Conservation (phyloP, 2,329 filamentous ascomycete genomes). For the Microsporum ferrugineum region DNA sequence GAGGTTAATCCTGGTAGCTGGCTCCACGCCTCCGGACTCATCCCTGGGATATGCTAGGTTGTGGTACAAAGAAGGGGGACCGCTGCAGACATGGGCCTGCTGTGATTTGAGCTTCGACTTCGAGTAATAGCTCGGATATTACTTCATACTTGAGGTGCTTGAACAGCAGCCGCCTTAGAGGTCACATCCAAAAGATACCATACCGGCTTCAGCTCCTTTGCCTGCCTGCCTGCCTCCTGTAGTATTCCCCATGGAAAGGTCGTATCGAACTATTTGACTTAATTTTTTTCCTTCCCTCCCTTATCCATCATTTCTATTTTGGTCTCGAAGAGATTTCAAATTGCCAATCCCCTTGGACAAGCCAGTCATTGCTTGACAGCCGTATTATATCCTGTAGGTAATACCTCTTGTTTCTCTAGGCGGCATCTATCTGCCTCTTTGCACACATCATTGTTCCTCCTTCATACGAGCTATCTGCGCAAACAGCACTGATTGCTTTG, state of each 20-base stretch:
- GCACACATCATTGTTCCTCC: background rate
- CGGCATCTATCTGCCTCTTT: background rate
- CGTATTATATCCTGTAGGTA: background rate
- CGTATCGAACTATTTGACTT: background rate
- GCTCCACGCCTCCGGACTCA: background rate
- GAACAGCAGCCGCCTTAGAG: background rate
- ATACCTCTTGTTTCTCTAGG: background rate
- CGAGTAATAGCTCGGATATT: background rate
- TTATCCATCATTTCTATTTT: background rate
- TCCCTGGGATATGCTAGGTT: background rate
- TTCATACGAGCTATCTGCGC: background rate
- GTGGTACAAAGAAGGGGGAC: background rate
- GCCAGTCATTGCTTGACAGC: background rate
- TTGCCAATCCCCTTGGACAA: background rate
- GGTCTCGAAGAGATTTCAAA: background rate
- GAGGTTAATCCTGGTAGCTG: background rate
- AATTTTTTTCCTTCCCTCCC: background rate
- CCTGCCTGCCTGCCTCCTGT: background rate
- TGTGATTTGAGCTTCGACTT: background rate
- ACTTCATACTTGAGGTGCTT: background rate
- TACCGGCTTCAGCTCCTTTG: background rate
- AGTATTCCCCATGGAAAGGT: background rate
- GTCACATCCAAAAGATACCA: background rate
- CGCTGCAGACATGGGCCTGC: background rate
- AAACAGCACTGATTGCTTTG: background rate